Evolutionary conservation across 495 filamentous ascomycete species (phyloP).

Genomic region (Daldinia decipiens): DNA sequence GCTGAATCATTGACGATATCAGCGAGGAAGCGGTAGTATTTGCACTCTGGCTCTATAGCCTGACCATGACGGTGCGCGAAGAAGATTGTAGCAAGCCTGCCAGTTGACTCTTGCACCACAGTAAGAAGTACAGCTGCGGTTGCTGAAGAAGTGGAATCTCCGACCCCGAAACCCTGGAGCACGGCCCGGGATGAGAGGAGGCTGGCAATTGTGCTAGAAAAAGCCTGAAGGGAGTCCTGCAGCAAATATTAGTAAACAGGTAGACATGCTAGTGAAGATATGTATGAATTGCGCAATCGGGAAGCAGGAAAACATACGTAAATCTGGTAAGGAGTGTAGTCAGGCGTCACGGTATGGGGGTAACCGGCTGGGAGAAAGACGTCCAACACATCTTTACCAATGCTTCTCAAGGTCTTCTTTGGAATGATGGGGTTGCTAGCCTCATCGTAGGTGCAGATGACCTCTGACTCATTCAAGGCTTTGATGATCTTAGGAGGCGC

Average conservation of each 20-base stretch:
- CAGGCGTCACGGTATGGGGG: slow-evolving; percentile 87
- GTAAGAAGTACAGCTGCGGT: slow-evolving; percentile 88
- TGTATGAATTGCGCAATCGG: not conserved
- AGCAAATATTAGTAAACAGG: slow-evolving; percentile 5
- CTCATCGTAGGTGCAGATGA: slow-evolving; percentile 33
- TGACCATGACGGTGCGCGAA: slow-evolving; percentile 89
- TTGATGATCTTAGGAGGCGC: slow-evolving; percentile 19
- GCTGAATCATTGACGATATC: slow-evolving; percentile 94
- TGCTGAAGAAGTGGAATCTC: slow-evolving; percentile 83
- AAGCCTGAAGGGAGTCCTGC: slow-evolving; percentile 90
- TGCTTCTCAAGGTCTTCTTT: slow-evolving; percentile 19
- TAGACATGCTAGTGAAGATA: not conserved
- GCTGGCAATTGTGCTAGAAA: slow-evolving; percentile 91
- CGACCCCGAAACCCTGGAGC: slow-evolving; percentile 91
- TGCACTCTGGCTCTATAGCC: slow-evolving; percentile 93
- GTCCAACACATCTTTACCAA: slow-evolving; percentile 60
- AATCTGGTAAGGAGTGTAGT: slow-evolving; percentile 81
- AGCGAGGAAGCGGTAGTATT: slow-evolving; percentile 88
- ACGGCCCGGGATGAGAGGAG: slow-evolving; percentile 89
- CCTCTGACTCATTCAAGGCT: slow-evolving; percentile 31
- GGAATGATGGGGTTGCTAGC: slow-evolving; percentile 14
- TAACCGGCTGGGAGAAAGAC: slow-evolving; percentile 94
- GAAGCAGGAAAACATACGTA: slow-evolving; percentile 42
- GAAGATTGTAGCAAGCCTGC: slow-evolving; percentile 86
- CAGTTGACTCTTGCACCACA: slow-evolving; percentile 85